These are phyloP conservation scores for Forsythia viridissima DNA, from an alignment of 257 asterid genomes.

Conservation along the genomic window DNA sequence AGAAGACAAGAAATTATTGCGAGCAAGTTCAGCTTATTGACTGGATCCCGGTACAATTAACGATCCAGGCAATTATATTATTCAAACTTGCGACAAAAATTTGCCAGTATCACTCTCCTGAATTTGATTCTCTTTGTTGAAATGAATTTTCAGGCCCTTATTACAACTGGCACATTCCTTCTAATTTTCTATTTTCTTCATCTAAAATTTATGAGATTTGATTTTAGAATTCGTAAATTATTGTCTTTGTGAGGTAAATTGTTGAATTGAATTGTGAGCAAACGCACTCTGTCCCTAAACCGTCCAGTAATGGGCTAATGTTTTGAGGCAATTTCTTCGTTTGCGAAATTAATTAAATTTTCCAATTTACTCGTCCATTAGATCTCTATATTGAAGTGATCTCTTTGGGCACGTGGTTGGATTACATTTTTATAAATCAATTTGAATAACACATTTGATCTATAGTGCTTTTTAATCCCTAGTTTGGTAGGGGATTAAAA, in stretches of 20 bases:
- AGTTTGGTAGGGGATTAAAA: no score
- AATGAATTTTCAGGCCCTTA: constrained; percentile 52
- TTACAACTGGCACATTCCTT: constrained; percentile 32
- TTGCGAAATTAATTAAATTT: constrained; percentile 37
- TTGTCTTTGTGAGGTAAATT: background rate
- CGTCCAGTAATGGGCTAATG: constrained; percentile 18
- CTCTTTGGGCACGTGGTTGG: constrained; percentile 49
- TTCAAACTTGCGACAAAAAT: constrained; percentile 51
- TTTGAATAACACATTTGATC: background rate
- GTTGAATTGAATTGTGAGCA: constrained; percentile 19
- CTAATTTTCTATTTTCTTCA: background rate
- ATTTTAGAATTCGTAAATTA: background rate
- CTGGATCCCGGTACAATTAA: constrained; percentile 33
- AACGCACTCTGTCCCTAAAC: constrained; percentile 69
- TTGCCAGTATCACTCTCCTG: constrained; percentile 58
- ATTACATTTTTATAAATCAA: constrained; percentile 18
- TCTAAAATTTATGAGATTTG: background rate
- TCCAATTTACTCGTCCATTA: constrained; percentile 41
- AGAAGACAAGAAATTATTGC: background rate
- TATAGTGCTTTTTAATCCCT: no score
- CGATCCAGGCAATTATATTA: constrained; percentile 44
- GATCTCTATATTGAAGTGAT: constrained; percentile 28
- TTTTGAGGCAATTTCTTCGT: constrained; percentile 69
- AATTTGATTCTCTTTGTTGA: constrained; percentile 27
- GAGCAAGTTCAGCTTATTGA: constrained; percentile 73